Conservation (phyloP, 352 stramenopile species). For the Thraustochytrium striatum region DNA sequence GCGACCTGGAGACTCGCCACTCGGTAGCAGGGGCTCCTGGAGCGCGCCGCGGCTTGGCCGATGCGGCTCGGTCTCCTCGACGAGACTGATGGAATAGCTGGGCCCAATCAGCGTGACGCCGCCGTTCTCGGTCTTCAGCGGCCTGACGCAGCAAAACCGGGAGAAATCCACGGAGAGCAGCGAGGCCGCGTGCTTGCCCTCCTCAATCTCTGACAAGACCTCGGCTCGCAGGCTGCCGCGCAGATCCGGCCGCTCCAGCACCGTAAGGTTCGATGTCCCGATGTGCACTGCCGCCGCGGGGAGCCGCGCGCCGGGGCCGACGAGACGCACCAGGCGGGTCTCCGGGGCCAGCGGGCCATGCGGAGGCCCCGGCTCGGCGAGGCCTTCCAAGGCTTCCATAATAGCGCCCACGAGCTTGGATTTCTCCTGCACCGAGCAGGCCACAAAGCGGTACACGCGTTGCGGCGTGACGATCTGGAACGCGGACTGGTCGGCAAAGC, state of each 20-base stretch:
- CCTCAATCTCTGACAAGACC: not conserved
- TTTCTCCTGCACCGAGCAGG: slow-evolving; percentile 17
- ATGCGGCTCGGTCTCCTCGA: not conserved
- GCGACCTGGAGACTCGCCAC: too few species aligned
- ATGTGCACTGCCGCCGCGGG: not conserved
- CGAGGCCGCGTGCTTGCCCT: not conserved
- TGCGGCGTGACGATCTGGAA: slow-evolving; percentile 39
- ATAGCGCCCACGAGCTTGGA: slow-evolving; percentile 8
- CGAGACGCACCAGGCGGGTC: too few species aligned
- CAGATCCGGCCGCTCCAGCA: too few species aligned
- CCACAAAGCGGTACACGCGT: slow-evolving; percentile 14
- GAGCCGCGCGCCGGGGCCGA: too few species aligned
- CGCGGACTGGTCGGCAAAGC: not conserved
- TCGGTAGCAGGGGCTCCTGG: not conserved
- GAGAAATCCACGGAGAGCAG: slow-evolving; percentile 23
- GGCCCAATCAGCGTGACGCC: not conserved
- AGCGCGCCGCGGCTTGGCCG: not conserved
- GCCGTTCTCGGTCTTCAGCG: not conserved
- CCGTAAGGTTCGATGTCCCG: too few species aligned
- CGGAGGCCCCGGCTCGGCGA: not conserved
- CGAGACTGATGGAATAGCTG: not conserved
- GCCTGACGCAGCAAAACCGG: not conserved
- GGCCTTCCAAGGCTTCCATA: not conserved
- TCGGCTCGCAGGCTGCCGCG: too few species aligned
- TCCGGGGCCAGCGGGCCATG: not conserved